Evolutionary conservation across 2,329 filamentous ascomycete species (phyloP).

Genomic region (Massarina eburnea): DNA sequence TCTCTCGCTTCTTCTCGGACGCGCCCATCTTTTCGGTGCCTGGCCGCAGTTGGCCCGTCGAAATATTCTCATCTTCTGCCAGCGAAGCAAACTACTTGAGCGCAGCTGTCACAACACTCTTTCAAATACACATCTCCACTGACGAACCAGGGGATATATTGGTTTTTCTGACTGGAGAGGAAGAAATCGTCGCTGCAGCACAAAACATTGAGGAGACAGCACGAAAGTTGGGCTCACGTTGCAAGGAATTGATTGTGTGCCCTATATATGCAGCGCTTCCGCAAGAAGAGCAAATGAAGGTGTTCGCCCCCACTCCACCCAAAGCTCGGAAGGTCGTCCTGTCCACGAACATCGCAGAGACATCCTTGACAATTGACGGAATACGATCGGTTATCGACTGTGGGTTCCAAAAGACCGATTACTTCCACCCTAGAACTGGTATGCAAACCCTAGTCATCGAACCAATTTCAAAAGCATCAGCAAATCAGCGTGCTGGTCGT

Average conservation of each 20-base stretch:
- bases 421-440: constrained; percentile 86
- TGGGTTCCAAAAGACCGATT: constrained; percentile 92
- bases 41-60: constrained; percentile 83
- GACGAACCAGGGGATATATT: constrained; percentile 77
- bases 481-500: constrained; percentile 89
- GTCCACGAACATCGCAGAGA: constrained; percentile 97
- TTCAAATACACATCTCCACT: constrained; percentile 91
- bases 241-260: constrained; percentile 84
- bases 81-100: constrained; percentile 88
- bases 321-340: constrained; percentile 87
- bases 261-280: constrained; percentile 95
- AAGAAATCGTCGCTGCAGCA: constrained; percentile 90
- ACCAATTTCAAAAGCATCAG: constrained; percentile 86
- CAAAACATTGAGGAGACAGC: constrained; percentile 83
- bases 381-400: constrained; percentile 96
- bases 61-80: constrained; percentile 84
- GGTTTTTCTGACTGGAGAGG: constrained; percentile 92
- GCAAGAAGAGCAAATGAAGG: constrained; percentile 85
- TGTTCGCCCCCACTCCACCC: constrained; percentile 89
- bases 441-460: constrained; percentile 92
- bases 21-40: constrained; percentile 95
- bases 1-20: constrained; percentile 87
- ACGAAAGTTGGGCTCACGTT: constrained; percentile 79
- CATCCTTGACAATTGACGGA: constrained; percentile 90
- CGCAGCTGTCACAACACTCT: constrained; percentile 88